Base-by-base conservation (phyloP, 208 protist species). In the Crithidia sp. region DNA sequence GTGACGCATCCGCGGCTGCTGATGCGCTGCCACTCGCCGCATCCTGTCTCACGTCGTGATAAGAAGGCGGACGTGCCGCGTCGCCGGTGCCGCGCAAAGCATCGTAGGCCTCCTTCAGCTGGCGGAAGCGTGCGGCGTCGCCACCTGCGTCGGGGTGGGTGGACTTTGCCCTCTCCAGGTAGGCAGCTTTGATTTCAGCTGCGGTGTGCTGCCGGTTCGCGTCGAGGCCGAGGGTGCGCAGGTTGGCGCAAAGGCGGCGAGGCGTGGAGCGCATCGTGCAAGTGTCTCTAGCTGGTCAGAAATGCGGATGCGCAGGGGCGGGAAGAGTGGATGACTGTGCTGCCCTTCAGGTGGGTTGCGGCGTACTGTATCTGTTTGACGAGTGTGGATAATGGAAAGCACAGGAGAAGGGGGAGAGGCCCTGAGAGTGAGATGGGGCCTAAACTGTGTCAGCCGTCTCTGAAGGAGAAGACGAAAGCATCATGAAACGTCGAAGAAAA, bases 101-200 rank as follows among this genome's bases (percentile, higher is more conserved):
- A 37, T 62, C 62, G 53, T 87, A 91, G 37, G 81, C 75, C 5
- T 71, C 66, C 45, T 75, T 76, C 19, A 91, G 70, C 68, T 87
- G 71, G 4, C 78, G 71, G 63, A 87, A 85, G 53, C 9, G 17
- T 14, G 63, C 59, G 28, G 77, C 70, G 63, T 63, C 74, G 9
- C 86, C 83, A 14, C 86, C 83, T 5, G 71, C 79, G 53, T 87
- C 78, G 10, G 83, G 81, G 67, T 84, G 86, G 7, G 70, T n/a
- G 12, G 17, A 37, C 61, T 88, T 86, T 5, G 67, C 81, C 41
- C 79, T 54, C 3, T 50, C 59, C 53, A 66, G 58, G 75, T 81
- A 85, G 0, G 81, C 77, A 4, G 60, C 65, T 66, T 84, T 84
- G 41, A 86, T 57, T 40, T 83, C 80, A 1, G 66, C 69, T 59